Conservation (phyloP, 768 basidiomycete species). For the Leccinellum albellum region DNA sequence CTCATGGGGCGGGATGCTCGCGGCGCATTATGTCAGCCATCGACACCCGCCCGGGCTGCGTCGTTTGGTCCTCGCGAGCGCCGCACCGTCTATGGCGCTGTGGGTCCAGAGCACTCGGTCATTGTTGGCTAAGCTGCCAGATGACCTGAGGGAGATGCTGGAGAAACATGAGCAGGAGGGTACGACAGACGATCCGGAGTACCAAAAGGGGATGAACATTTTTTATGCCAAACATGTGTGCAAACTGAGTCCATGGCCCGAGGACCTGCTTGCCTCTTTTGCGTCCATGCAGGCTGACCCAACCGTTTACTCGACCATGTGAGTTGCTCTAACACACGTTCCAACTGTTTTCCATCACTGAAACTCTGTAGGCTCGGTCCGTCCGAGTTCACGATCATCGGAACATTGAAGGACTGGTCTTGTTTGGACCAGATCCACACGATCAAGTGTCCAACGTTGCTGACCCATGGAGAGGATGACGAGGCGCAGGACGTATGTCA, state of each 20-base stretch:
- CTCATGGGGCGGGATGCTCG: slow-evolving; percentile 59
- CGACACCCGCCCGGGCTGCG: slow-evolving; percentile 39
- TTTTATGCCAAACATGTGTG: slow-evolving; percentile 37
- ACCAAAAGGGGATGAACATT: slow-evolving; percentile 25
- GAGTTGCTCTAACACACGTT: slow-evolving; percentile 2
- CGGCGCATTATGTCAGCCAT: slow-evolving; percentile 35
- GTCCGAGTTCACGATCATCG: slow-evolving; percentile 38
- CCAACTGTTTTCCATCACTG: background rate
- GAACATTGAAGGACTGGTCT: slow-evolving; percentile 44
- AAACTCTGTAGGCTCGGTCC: slow-evolving; percentile 11
- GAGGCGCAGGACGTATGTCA: slow-evolving; percentile 35
- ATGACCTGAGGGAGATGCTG: slow-evolving; percentile 25
- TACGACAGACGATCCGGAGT: slow-evolving; percentile 32
- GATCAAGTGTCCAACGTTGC: slow-evolving; percentile 37
- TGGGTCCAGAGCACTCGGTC: slow-evolving; percentile 24
- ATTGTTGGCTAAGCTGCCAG: slow-evolving; percentile 26
- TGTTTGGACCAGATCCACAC: slow-evolving; percentile 41
- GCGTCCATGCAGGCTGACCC: slow-evolving; percentile 25
- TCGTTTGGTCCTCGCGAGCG: slow-evolving; percentile 33
- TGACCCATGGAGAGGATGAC: slow-evolving; percentile 38
- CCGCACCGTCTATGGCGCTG: slow-evolving; percentile 31
- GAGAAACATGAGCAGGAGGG: slow-evolving; percentile 33
- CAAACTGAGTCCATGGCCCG: slow-evolving; percentile 31
- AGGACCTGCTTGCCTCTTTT: slow-evolving; percentile 30
- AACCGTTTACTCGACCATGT: slow-evolving; percentile 35